Percentiles rank a stretch among this genome's conserved stretches.
Conservation (phyloP, 2,329 filamentous ascomycete genomes). For the Cryphonectria parasitica region DNA sequence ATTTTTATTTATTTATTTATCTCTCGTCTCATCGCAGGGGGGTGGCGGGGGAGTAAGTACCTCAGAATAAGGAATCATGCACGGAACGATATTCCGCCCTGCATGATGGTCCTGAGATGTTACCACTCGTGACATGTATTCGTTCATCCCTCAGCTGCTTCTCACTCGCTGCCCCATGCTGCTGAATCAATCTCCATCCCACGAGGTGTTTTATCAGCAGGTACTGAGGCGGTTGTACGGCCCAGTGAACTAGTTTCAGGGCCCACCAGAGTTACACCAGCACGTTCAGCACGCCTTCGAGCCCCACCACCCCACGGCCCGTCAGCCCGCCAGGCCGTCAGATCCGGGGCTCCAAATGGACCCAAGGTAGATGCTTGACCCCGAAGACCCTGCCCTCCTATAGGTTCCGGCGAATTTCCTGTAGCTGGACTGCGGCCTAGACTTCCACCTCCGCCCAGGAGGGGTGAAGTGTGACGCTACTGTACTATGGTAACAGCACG, state of each 20-base stretch:
- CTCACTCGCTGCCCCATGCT: conserved; percentile 6
- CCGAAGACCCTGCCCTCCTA: background rate
- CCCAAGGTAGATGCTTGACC: background rate
- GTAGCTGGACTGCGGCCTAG: background rate
- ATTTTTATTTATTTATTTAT: background rate
- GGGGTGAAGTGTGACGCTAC: background rate
- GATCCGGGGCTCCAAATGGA: conserved; percentile 4
- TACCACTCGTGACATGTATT: conserved; percentile 1
- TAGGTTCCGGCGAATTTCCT: conserved; percentile 1
- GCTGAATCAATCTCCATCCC: background rate
- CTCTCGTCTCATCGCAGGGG: background rate
- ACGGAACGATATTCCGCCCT: conserved; percentile 15
- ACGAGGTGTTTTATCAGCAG: background rate
- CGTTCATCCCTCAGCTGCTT: background rate
- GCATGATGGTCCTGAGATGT: background rate
- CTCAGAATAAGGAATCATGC: background rate
- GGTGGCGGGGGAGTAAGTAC: conserved; percentile 1
- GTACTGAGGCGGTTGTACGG: conserved; percentile 23
- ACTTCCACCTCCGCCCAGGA: background rate
- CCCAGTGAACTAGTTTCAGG: conserved; percentile 22
- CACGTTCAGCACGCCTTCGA: background rate
- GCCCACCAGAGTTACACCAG: conserved; percentile 13
- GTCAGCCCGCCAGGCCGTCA: conserved; percentile 25
- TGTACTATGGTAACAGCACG: background rate
- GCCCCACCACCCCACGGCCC: conserved; percentile 29